These are phyloP conservation scores for Colletotrichum somersetense DNA, from an alignment of 2,329 filamentous ascomycete species.

Conservation along the genomic window DNA sequence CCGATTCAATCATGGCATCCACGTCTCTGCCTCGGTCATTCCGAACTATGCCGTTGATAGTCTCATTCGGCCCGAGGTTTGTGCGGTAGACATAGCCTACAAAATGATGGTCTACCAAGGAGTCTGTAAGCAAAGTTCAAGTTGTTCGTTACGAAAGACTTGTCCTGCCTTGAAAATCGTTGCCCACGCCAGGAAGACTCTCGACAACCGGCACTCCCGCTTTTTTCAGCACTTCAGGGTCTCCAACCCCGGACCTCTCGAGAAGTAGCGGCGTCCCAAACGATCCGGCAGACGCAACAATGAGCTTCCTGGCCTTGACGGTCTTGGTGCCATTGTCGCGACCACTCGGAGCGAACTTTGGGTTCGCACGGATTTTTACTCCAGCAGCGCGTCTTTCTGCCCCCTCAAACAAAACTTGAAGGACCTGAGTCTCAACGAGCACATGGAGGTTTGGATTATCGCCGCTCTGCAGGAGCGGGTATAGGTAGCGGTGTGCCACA, in stretches of 20 bases:
- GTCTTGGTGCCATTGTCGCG: slow-evolving; percentile 40
- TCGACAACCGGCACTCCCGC: slow-evolving; percentile 62
- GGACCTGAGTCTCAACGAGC: slow-evolving; percentile 47
- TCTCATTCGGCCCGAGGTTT: slow-evolving; percentile 57
- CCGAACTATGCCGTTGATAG: slow-evolving; percentile 62
- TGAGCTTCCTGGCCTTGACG: slow-evolving; percentile 59
- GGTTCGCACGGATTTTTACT: slow-evolving; percentile 62
- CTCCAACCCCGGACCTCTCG: slow-evolving; percentile 31
- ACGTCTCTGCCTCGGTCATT: slow-evolving; percentile 53
- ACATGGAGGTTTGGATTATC: slow-evolving; percentile 49
- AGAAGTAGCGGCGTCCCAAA: slow-evolving; percentile 25
- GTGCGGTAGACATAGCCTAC: slow-evolving; percentile 63
- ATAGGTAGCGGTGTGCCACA: slow-evolving; percentile 47
- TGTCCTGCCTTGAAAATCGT: slow-evolving; percentile 13
- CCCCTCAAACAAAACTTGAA: slow-evolving; percentile 54
- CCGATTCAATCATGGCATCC: slow-evolving; percentile 41
- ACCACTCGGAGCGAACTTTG: slow-evolving; percentile 50
- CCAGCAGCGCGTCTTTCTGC: slow-evolving; percentile 58
- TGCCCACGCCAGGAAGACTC: slow-evolving; percentile 52
- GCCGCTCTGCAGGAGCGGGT: slow-evolving; percentile 47
- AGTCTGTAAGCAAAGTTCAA: background rate
- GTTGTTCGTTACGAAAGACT: background rate
- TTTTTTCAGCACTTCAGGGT: slow-evolving; percentile 53
- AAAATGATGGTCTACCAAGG: slow-evolving; percentile 47
- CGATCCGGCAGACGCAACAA: slow-evolving; percentile 45